Percentiles rank a stretch among this genome's conserved stretches.
These are phyloP conservation scores for Wickerhamomyces tratensis DNA, from an alignment of 805 yeast species.

Conservation along the genomic window DNA sequence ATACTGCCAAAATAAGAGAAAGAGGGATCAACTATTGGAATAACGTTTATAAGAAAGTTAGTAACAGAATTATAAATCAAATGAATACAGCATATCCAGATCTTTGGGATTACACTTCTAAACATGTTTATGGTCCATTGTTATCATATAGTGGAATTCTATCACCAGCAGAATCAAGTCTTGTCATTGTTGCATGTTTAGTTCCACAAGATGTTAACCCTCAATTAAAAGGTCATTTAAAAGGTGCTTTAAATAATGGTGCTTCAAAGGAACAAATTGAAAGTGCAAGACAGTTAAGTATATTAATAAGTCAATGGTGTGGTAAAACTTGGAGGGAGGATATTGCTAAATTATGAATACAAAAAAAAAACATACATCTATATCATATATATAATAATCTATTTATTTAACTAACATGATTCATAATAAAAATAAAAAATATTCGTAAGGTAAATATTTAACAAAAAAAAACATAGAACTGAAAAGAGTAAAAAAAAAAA, in stretches of 20 bases:
- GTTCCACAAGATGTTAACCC: conserved; percentile 93
- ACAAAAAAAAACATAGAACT: no score
- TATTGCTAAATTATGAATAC: conserved; percentile 18
- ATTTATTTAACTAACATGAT: no score
- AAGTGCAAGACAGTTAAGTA: conserved; percentile 50
- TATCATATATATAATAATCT: neutral
- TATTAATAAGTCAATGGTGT: conserved; percentile 63
- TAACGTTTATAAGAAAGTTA: conserved; percentile 65
- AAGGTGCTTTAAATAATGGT: conserved; percentile 78
- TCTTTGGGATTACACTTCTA: conserved; percentile 62
- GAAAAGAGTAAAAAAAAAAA: no score
- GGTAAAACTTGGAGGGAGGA: conserved; percentile 52
- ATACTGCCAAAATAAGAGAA: conserved; percentile 16
- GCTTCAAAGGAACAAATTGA: conserved; percentile 54
- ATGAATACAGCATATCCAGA: conserved; percentile 76
- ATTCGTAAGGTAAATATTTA: neutral
- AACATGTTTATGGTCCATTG: conserved; percentile 70
- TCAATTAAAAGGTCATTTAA: conserved; percentile 82
- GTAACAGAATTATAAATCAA: conserved; percentile 56
- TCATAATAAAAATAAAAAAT: neutral
- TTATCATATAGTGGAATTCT: conserved; percentile 60
- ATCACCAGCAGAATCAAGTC: conserved; percentile 58
- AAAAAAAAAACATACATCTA: neutral
- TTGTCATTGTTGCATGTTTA: conserved; percentile 68
- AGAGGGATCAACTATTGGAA: conserved; percentile 67